These are phyloP conservation scores for Zalaria sp. DNA, from an alignment of 2,329 filamentous ascomycete genomes.

Conservation along the genomic window DNA sequence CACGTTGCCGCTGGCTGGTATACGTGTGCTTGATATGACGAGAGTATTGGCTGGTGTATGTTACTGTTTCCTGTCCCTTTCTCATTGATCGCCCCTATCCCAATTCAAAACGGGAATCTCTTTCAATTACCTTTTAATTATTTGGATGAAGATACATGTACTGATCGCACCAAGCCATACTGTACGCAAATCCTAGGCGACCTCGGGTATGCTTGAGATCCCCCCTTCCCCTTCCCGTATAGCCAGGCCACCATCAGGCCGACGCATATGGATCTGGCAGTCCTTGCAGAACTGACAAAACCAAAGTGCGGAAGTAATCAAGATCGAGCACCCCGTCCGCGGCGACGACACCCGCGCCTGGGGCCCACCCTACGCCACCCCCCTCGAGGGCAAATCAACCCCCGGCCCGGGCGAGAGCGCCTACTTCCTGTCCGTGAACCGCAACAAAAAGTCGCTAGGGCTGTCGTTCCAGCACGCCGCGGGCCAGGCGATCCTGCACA, in stretches of 20 bases:
- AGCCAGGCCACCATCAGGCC: not conserved
- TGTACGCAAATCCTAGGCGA: conserved; percentile 95
- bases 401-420: conserved; percentile 76
- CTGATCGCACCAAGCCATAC: conserved; percentile 53
- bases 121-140: not conserved
- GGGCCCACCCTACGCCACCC: conserved; percentile 86
- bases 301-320: conserved; percentile 80
- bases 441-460: conserved; percentile 90
- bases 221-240: conserved; percentile 15
- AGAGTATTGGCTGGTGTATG: conserved; percentile 79
- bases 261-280: not conserved
- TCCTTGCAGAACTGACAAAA: conserved; percentile 3
- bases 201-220: conserved; percentile 56
- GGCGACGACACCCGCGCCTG: conserved; percentile 93
- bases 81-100: not conserved
- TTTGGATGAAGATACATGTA: not conserved
- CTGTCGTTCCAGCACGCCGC: conserved; percentile 78
- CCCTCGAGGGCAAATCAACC: conserved; percentile 39
- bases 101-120: not conserved
- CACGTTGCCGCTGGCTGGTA: conserved; percentile 62
- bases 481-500: conserved; percentile 77
- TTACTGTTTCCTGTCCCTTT: not conserved
- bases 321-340: conserved; percentile 82
- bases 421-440: conserved; percentile 86
- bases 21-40: conserved; percentile 91